These are phyloP conservation scores for Ceratocystis harringtonii DNA, from an alignment of 2,329 filamentous ascomycete species.

Conservation along the genomic window DNA sequence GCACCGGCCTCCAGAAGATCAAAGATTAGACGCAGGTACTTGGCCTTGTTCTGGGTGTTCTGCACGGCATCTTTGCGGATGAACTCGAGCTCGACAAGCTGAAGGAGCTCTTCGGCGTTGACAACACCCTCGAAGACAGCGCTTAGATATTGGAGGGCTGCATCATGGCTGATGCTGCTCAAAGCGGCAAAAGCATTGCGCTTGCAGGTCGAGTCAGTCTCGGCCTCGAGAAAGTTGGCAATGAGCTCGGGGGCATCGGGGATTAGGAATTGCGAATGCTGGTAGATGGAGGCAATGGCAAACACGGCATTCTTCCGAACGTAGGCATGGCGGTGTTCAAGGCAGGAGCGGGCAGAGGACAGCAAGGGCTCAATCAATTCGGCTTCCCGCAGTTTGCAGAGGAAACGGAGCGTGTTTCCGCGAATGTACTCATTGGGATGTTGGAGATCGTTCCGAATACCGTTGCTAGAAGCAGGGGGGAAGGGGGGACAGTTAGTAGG, in stretches of 20 bases:
- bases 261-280: constrained; percentile 80
- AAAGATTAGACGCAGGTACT: constrained; percentile 88
- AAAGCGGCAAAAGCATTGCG: constrained; percentile 92
- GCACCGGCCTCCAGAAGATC: constrained; percentile 86
- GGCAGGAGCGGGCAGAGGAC: constrained; percentile 77
- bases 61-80: constrained; percentile 94
- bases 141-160: constrained; percentile 75
- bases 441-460: constrained; percentile 92
- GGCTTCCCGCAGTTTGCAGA: constrained; percentile 88
- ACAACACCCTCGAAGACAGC: constrained; percentile 84
- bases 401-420: constrained; percentile 93
- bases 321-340: constrained; percentile 93
- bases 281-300: constrained; percentile 81
- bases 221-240: constrained; percentile 71
- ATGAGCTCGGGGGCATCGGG: constrained; percentile 91
- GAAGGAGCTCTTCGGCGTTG: constrained; percentile 84
- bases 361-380: constrained; percentile 94
- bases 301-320: constrained; percentile 97
- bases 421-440: constrained; percentile 97
- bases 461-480: constrained; percentile 49
- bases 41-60: constrained; percentile 88
- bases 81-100: constrained; percentile 90
- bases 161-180: constrained; percentile 81
- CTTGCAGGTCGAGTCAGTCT: constrained; percentile 93
- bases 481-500: background rate